These are phyloP conservation scores for Dryas drummondii DNA, from an alignment of 306 rosid species.

Conservation along the genomic window DNA sequence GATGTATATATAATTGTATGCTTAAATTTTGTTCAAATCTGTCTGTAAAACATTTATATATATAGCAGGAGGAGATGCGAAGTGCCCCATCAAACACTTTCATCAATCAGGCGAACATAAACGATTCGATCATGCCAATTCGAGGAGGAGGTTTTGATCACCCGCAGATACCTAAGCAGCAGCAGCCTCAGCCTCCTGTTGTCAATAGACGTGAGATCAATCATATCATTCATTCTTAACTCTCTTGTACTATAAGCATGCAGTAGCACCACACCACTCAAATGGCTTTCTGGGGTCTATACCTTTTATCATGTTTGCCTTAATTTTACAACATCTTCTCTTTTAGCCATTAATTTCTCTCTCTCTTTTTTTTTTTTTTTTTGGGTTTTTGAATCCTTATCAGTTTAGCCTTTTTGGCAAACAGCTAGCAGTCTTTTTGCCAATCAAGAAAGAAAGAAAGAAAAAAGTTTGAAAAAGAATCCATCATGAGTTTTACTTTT, in stretches of 20 bases:
- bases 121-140: constrained; percentile 46
- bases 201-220: constrained; percentile 69
- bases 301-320: neutral
- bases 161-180: constrained; percentile 65
- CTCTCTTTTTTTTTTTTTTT: neutral
- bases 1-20: constrained; percentile 26
- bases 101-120: constrained; percentile 55
- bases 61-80: constrained; percentile 78
- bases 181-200: constrained; percentile 42
- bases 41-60: too few relatives aligned
- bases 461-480: constrained; percentile 27
- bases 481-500: constrained; percentile 23
- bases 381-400: neutral
- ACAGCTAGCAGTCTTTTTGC: constrained; percentile 26
- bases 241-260: constrained; percentile 1
- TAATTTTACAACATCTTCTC: neutral
- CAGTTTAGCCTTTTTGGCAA: constrained; percentile 11
- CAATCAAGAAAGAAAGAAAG: constrained; percentile 36
- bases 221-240: neutral
- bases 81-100: constrained; percentile 57
- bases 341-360: neutral
- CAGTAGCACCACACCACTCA: neutral
- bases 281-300: constrained; percentile 8
- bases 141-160: constrained; percentile 46
- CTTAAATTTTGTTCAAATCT: neutral